These are phyloP conservation scores for Acorus calamus DNA, from an alignment of 106 monocot species.

Conservation along the genomic window DNA sequence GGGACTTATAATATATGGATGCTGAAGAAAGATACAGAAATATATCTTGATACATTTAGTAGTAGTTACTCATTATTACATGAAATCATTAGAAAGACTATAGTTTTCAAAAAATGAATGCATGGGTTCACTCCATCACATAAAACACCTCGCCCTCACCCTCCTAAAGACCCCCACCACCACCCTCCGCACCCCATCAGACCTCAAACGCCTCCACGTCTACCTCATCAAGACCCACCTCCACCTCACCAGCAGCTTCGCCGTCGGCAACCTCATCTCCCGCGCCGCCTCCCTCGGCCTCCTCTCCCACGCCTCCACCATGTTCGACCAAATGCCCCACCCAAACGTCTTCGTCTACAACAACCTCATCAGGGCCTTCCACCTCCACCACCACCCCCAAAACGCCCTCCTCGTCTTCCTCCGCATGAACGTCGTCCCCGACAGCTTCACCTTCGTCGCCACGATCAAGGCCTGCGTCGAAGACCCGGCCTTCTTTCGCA, in stretches of 20 bases:
- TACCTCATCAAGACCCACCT: constrained; percentile 8
- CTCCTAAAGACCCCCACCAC: not conserved
- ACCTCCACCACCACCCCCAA: constrained; percentile 1
- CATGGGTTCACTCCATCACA: too few species aligned
- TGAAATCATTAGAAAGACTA: too few species aligned
- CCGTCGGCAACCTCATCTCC: constrained; percentile 9
- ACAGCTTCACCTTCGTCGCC: constrained; percentile 12
- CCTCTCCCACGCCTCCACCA: constrained; percentile 4
- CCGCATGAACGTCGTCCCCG: not conserved
- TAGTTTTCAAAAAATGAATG: too few species aligned
- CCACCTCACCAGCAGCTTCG: constrained; percentile 11
- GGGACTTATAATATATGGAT: too few species aligned
- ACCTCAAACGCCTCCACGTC: constrained; percentile 11
- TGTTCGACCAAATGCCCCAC: constrained; percentile 17
- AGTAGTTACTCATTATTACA: too few species aligned
- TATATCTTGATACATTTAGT: too few species aligned
- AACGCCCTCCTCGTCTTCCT: constrained; percentile 8
- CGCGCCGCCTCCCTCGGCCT: constrained; percentile 3
- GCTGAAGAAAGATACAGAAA: too few species aligned
- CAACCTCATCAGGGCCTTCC: constrained; percentile 12
- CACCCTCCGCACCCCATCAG: not conserved
- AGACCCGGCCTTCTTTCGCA: not conserved
- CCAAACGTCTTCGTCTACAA: constrained; percentile 22
- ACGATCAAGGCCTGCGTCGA: constrained; percentile 9
- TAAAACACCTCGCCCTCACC: not conserved